phyloP scores from a whole-genome alignment of 208 protist species.

The Balamuthia mandrillaris region DNA sequence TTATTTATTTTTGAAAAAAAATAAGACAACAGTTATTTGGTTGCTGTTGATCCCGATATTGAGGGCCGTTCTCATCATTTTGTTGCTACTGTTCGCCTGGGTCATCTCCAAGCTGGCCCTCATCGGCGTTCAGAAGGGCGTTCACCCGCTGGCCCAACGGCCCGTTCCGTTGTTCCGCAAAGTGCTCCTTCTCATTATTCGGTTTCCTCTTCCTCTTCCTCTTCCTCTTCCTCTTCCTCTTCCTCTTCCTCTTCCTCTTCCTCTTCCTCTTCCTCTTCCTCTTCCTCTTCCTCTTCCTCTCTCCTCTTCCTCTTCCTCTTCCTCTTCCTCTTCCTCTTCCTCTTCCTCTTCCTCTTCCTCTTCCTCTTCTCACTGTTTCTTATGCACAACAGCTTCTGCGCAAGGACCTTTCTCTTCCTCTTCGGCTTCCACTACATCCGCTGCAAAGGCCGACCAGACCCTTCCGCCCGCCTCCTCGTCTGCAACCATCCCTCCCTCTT shows the following conservation, averaged over 20 bases:
- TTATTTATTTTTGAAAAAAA: too few species aligned
- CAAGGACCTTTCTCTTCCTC: neutral
- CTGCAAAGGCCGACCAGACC: neutral
- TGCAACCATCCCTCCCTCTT: conserved; percentile 11
- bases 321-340: neutral
- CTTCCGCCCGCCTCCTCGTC: neutral
- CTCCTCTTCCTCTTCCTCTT: neutral
- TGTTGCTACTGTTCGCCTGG: neutral
- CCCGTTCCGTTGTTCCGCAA: neutral
- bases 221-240: too few species aligned
- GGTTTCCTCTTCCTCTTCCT: neutral
- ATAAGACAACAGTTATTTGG: too few species aligned
- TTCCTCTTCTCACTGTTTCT: neutral
- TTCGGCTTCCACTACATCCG: neutral
- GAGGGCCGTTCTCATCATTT: neutral
- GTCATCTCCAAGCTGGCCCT: neutral
- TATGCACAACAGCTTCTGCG: too few species aligned
- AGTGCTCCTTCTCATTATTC: neutral
- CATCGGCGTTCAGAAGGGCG: neutral
- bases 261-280: neutral
- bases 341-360: neutral
- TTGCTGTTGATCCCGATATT: neutral
- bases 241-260: neutral
- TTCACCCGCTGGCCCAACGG: neutral
- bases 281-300: neutral